Base-by-base conservation (phyloP, 2,329 filamentous ascomycete genomes). In the Hansfordia pulvinata region DNA sequence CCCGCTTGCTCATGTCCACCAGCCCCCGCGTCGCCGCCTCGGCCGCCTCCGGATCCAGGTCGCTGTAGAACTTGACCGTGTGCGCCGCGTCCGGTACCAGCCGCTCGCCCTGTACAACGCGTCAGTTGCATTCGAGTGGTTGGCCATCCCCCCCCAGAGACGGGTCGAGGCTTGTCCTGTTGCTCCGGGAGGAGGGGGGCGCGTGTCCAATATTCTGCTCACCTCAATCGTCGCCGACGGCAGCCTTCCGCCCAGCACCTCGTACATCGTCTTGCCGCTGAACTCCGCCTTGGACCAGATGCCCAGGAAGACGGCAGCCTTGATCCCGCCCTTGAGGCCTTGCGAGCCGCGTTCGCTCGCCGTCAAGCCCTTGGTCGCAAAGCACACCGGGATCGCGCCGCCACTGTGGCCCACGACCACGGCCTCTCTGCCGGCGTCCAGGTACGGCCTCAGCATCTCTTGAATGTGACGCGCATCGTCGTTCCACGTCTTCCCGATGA, bases 321-420 rank as follows among this genome's bases (percentile, higher is more conserved):
- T 43, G 14, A 52, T 36, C 3, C 49, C 47, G 9, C 49, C 49
- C 3, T 28, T 9, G 3, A 44, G 17, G 0, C 46, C 46, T 10
- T 34, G 31, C 0, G 33, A 35, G 8, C 30, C 26, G 3, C 46
- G 27, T 4, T 50, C 47, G 2, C 41, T 33, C 15, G 46, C 10
- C 3, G 41, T 41, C 11, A 40, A 27, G 4, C 43, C 43, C 10
- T 46, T 40, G 2, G 30, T 37, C 1, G 41, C 31, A 1, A 38
- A 40, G 4, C 44, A 44, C 3, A 39, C 42, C 0, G 45, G 40
- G 5, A 52, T 41, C 49, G 12, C 44, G 11, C 21, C 21, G 21
- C 16, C 38, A 25, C 37, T 40, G 21, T 46, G 43, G 10, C 38
- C 37, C 8, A 44, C 29, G 6, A 43, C 24, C 1, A 44, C 38